Conservation (phyloP, 2,329 filamentous ascomycete genomes). For the Podosphaera fusca region DNA sequence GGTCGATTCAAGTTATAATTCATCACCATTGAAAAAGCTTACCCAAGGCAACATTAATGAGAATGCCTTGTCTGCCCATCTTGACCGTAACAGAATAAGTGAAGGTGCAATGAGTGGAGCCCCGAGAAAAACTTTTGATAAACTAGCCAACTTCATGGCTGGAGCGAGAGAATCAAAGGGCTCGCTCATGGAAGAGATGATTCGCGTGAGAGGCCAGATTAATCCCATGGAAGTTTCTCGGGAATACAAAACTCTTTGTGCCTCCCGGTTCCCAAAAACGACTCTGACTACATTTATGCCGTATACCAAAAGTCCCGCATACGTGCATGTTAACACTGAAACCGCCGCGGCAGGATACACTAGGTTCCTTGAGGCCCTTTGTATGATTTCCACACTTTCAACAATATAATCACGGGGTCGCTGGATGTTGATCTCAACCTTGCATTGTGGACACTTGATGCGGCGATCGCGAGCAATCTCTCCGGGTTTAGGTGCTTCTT, state of each 20-base stretch:
- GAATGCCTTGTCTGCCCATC: slow-evolving; percentile 27
- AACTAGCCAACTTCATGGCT: background rate
- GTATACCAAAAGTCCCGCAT: slow-evolving; percentile 28
- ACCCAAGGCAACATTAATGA: slow-evolving; percentile 17
- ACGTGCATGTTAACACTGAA: slow-evolving; percentile 20
- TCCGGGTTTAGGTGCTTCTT: slow-evolving; percentile 39
- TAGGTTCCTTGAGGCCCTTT: slow-evolving; percentile 7
- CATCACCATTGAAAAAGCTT: slow-evolving; percentile 3
- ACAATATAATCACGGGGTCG: slow-evolving; percentile 55
- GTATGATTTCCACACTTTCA: slow-evolving; percentile 7
- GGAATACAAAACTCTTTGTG: slow-evolving; percentile 13
- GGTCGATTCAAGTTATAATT: background rate
- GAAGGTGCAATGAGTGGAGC: slow-evolving; percentile 44
- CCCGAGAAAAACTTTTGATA: slow-evolving; percentile 20
- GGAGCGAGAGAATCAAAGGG: slow-evolving; percentile 12
- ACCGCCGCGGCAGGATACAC: slow-evolving; percentile 13
- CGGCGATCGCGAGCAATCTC: slow-evolving; percentile 30
- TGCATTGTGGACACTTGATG: slow-evolving; percentile 75
- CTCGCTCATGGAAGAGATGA: background rate
- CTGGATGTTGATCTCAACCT: slow-evolving; percentile 52
- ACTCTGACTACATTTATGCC: slow-evolving; percentile 40
- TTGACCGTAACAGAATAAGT: slow-evolving; percentile 43
- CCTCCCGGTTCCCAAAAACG: slow-evolving; percentile 41
- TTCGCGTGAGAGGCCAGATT: background rate
- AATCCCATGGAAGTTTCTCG: background rate